phyloP scores from a whole-genome alignment of 805 yeast species.

The Suhomyces sp. region DNA sequence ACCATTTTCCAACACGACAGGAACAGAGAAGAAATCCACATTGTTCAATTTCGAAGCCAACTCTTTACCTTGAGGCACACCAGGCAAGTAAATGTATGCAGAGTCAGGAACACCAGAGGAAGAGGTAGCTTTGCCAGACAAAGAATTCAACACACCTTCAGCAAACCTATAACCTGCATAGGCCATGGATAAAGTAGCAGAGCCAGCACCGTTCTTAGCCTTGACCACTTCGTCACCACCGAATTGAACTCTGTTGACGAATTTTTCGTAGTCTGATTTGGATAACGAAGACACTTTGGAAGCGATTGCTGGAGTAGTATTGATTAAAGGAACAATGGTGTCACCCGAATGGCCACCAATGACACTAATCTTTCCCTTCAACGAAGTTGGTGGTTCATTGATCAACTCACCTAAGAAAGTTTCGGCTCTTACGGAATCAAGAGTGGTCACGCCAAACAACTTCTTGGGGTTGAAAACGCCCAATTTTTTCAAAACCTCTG shows the following conservation, averaged over 20 bases:
- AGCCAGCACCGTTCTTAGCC: constrained; percentile 92
- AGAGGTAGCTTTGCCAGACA: constrained; percentile 54
- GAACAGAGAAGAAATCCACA: constrained; percentile 48
- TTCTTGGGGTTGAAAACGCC: constrained; percentile 46
- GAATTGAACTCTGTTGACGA: constrained; percentile 43
- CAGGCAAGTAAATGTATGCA: constrained; percentile 54
- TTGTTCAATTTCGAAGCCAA: constrained; percentile 38
- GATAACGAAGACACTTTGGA: constrained; percentile 16
- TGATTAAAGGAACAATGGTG: constrained; percentile 41
- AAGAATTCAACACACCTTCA: constrained; percentile 59
- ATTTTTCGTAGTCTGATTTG: constrained; percentile 18
- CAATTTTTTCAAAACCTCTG: constrained; percentile 44
- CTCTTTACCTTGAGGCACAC: constrained; percentile 46
- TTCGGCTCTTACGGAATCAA: constrained; percentile 46
- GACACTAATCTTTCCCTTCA: constrained; percentile 42
- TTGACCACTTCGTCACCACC: constrained; percentile 97
- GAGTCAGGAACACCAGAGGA: constrained; percentile 38
- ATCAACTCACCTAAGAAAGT: constrained; percentile 42
- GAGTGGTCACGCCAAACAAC: constrained; percentile 46
- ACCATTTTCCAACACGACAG: constrained; percentile 41
- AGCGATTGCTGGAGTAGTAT: constrained; percentile 16
- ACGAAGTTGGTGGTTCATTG: constrained; percentile 25
- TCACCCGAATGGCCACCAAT: constrained; percentile 49
- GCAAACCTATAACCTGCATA: constrained; percentile 81
- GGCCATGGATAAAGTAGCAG: constrained; percentile 96